Percentiles rank a stretch among this genome's conserved stretches.
These are phyloP conservation scores for Lepiota subincarnata DNA, from an alignment of 768 basidiomycete species.

Conservation along the genomic window DNA sequence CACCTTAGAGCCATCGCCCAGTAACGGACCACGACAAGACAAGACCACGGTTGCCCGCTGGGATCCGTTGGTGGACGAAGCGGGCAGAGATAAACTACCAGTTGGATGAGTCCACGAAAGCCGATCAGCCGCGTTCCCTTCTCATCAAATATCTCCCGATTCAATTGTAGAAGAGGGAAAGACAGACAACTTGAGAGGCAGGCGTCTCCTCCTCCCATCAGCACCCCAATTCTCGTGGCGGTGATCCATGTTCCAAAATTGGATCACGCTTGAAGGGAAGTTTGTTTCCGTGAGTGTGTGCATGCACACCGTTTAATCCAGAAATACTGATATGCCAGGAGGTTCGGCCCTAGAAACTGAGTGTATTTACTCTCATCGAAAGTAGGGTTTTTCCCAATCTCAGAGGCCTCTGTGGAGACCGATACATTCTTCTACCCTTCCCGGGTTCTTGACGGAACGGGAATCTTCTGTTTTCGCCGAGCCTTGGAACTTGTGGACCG, in stretches of 20 bases:
- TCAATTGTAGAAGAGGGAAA: too few species aligned
- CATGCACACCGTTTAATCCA: neutral
- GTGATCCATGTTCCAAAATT: conserved; percentile 4
- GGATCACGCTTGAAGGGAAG: neutral
- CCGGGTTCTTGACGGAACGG: too few species aligned
- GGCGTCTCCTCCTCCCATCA: conserved; percentile 1
- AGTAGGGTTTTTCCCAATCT: too few species aligned
- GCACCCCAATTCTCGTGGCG: conserved; percentile 12
- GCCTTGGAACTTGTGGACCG: neutral
- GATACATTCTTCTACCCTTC: too few species aligned
- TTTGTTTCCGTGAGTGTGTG: neutral
- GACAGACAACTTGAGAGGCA: too few species aligned
- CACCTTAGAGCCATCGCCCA: too few species aligned
- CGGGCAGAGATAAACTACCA: neutral
- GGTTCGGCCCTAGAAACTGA: too few species aligned
- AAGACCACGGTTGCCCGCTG: neutral
- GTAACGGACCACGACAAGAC: neutral
- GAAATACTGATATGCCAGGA: too few species aligned
- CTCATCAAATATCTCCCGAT: neutral
- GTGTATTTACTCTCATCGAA: too few species aligned
- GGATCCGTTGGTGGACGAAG: neutral
- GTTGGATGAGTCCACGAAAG: neutral
- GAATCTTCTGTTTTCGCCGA: too few species aligned
- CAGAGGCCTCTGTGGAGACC: too few species aligned
- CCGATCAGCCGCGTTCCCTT: conserved; percentile 5